Percentiles rank a stretch among this genome's conserved stretches.
Conservation (phyloP, 106 monocot species). For the Gastrodia elata region DNA sequence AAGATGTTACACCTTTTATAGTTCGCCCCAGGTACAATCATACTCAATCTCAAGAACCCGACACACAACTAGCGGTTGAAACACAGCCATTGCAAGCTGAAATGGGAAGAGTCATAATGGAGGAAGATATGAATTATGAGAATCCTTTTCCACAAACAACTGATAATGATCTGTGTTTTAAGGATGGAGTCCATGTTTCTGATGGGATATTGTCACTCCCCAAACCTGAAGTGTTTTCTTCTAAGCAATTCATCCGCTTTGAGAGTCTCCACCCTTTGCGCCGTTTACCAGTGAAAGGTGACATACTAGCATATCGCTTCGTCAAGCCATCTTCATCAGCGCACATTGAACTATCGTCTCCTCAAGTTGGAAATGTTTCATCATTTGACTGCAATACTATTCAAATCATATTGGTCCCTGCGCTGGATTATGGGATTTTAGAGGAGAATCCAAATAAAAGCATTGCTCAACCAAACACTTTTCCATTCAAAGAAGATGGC, state of each 20-base stretch:
- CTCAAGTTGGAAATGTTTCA: constrained; percentile 71
- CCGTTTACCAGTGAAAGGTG: constrained; percentile 35
- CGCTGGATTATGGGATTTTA: constrained; percentile 45
- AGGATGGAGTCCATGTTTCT: not conserved
- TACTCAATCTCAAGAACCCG: constrained; percentile 32
- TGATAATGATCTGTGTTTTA: not conserved
- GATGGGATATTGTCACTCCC: not conserved
- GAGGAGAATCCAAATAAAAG: constrained; percentile 16
- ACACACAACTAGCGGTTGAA: not conserved
- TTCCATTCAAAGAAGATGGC: constrained; percentile 71
- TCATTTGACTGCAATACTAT: constrained; percentile 42
- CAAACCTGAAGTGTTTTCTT: no score
- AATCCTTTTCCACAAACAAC: not conserved
- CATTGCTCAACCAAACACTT: constrained; percentile 13
- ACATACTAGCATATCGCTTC: constrained; percentile 71
- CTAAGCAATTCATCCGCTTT: not conserved
- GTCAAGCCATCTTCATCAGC: constrained; percentile 71
- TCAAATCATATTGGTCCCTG: constrained; percentile 38
- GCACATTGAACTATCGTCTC: constrained; percentile 75
- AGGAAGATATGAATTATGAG: not conserved
- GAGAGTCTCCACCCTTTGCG: not conserved
- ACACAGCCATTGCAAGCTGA: not conserved
- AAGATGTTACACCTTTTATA: constrained; percentile 43
- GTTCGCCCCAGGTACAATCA: constrained; percentile 77
- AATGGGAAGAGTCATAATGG: not conserved